A percentile compares a stretch with the other conserved stretches of the same genome.
Evolutionary conservation across 345 rosid species (phyloP).

Genomic region (Stellera chamaejasme): DNA sequence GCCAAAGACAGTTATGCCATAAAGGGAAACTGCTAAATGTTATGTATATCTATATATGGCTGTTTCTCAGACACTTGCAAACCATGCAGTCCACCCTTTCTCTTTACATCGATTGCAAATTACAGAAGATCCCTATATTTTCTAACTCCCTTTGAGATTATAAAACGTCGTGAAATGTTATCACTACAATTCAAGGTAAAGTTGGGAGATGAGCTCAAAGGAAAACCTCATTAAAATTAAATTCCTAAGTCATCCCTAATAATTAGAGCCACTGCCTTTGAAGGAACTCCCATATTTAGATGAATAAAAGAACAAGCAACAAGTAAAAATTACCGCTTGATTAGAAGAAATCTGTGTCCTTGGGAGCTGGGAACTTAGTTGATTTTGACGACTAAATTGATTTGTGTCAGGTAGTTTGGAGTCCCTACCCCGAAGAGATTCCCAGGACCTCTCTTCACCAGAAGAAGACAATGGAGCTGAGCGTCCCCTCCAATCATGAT

Average conservation of each 20-base stretch:
- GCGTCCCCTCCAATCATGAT: conserved; percentile 77
- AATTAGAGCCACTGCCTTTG: too few relatives aligned
- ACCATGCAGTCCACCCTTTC: too few relatives aligned
- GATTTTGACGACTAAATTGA: conserved; percentile 36
- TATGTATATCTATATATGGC: too few relatives aligned
- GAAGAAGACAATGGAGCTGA: conserved; percentile 25
- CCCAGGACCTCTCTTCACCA: conserved; percentile 67
- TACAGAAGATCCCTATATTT: background rate
- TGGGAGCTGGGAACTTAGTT: conserved; percentile 31
- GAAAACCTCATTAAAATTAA: too few relatives aligned
- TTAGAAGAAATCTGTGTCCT: conserved; percentile 34
- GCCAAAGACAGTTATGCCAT: background rate
- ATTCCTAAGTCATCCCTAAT: too few relatives aligned
- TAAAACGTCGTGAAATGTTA: too few relatives aligned
- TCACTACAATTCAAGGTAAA: too few relatives aligned
- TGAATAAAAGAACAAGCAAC: too few relatives aligned
- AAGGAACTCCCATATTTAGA: too few relatives aligned
- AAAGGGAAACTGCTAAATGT: background rate
- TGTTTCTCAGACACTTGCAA: too few relatives aligned
- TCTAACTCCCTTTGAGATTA: background rate
- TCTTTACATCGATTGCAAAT: too few relatives aligned
- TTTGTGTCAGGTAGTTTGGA: conserved; percentile 28
- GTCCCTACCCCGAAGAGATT: conserved; percentile 33
- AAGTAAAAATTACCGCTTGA: conserved; percentile 35
- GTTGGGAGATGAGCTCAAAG: background rate